phyloP scores from a whole-genome alignment of 768 basidiomycete genomes.

The Termitomyces sp. region DNA sequence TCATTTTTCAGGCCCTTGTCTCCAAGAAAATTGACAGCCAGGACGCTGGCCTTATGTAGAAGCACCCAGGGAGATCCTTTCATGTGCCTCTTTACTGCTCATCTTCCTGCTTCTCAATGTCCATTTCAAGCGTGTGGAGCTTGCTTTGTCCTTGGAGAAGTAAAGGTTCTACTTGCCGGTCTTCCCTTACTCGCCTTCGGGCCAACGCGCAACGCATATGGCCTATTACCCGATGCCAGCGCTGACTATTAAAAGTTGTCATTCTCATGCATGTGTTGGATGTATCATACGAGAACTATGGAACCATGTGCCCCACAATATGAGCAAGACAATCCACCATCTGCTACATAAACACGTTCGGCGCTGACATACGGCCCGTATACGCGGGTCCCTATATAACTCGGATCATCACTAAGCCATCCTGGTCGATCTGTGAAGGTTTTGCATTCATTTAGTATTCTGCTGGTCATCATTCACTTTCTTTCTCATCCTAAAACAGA shows the following conservation, averaged over 20 bases:
- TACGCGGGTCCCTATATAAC: slow-evolving; percentile 11
- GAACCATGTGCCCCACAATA: slow-evolving; percentile 7
- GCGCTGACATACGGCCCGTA: neutral
- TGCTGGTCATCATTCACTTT: neutral
- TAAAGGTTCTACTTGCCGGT: neutral
- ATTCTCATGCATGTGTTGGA: neutral
- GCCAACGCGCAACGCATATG: neutral
- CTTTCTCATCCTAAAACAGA: slow-evolving; percentile 2
- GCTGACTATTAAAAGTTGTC: neutral
- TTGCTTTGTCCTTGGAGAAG: slow-evolving; percentile 2
- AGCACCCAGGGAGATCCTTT: slow-evolving; percentile 1
- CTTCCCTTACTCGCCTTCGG: slow-evolving; percentile 6
- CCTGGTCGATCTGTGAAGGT: slow-evolving; percentile 3
- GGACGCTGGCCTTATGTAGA: slow-evolving; percentile 9
- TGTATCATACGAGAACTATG: neutral
- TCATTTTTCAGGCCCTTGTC: slow-evolving; percentile 2
- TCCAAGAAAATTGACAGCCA: slow-evolving; percentile 15
- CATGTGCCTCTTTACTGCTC: slow-evolving; percentile 1
- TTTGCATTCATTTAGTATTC: neutral
- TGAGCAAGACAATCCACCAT: slow-evolving; percentile 5
- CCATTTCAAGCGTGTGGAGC: slow-evolving; percentile 9
- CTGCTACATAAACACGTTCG: neutral
- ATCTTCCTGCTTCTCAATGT: neutral
- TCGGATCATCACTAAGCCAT: slow-evolving; percentile 10
- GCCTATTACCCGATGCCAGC: neutral